A percentile compares a stretch with the other conserved stretches of the same genome.
These are phyloP conservation scores for Aspergillus sp. DNA, from an alignment of 2,329 filamentous ascomycete genomes.

Conservation along the genomic window DNA sequence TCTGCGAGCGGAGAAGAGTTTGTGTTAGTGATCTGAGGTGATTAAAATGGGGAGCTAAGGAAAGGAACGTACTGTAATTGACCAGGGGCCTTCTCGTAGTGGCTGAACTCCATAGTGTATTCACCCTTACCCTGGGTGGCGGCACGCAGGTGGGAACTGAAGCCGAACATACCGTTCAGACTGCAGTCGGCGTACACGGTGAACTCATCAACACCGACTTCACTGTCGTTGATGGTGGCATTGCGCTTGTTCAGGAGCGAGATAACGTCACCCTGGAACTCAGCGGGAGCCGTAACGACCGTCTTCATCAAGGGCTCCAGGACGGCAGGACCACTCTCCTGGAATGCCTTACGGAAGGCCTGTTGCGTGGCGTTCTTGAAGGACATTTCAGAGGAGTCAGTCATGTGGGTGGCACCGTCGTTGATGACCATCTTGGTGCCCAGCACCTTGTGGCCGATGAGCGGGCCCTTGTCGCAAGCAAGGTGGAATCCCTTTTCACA, in stretches of 20 bases:
- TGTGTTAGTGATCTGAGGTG: neutral
- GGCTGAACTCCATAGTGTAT: slow-evolving; percentile 97
- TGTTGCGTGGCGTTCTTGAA: slow-evolving; percentile 94
- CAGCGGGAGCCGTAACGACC: slow-evolving; percentile 86
- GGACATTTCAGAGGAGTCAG: slow-evolving; percentile 92
- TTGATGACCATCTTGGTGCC: slow-evolving; percentile 87
- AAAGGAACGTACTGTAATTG: slow-evolving; percentile 72
- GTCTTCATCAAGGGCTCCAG: slow-evolving; percentile 98
- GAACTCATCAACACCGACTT: slow-evolving; percentile 90
- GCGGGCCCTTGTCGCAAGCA: slow-evolving; percentile 75
- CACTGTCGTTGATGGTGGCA: slow-evolving; percentile 89
- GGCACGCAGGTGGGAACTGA: slow-evolving; percentile 81
- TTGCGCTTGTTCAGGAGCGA: slow-evolving; percentile 95
- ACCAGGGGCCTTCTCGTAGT: slow-evolving; percentile 79
- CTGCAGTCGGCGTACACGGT: slow-evolving; percentile 87
- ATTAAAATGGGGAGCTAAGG: neutral
- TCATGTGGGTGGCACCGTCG: slow-evolving; percentile 94
- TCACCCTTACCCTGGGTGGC: slow-evolving; percentile 97
- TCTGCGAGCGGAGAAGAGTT: slow-evolving; percentile 21
- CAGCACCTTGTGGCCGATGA: slow-evolving; percentile 88
- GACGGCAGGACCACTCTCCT: slow-evolving; percentile 70
- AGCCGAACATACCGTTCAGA: slow-evolving; percentile 96
- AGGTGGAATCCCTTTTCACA: slow-evolving; percentile 91
- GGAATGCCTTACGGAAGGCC: slow-evolving; percentile 92
- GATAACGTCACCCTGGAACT: slow-evolving; percentile 96